Evolutionary conservation across 306 rosid species (phyloP).

Genomic region (Dryas alaskensis): DNA sequence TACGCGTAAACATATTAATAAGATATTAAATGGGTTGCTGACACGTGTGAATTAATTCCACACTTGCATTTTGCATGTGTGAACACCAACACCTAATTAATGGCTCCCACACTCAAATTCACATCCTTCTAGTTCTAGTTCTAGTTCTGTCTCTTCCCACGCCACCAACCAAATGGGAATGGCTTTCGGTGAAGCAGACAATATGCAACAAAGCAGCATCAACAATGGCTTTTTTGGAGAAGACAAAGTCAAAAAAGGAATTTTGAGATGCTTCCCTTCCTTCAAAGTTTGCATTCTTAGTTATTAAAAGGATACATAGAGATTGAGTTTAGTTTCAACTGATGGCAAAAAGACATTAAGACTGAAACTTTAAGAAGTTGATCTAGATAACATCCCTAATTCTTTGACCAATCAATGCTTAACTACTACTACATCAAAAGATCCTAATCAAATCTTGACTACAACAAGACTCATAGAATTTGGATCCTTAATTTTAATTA

Average conservation of each 20-base stretch:
- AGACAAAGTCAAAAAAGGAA: slow-evolving; percentile 5
- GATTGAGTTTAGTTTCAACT: background rate
- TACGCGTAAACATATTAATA: background rate
- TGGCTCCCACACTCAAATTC: background rate
- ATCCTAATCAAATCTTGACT: slow-evolving; percentile 6
- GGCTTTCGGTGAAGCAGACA: slow-evolving; percentile 2
- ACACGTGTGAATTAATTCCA: background rate
- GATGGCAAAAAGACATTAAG: background rate
- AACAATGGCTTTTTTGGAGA: background rate
- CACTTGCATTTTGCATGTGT: background rate
- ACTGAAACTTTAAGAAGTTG: slow-evolving; percentile 9
- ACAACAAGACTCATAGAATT: background rate
- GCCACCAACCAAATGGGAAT: slow-evolving; percentile 4
- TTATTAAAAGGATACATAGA: background rate
- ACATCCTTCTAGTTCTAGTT: background rate
- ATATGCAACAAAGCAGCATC: background rate
- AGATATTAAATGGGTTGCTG: background rate
- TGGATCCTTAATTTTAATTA: background rate
- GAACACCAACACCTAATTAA: background rate
- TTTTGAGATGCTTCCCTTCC: background rate
- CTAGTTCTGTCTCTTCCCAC: background rate
- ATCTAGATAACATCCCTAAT: slow-evolving; percentile 8
- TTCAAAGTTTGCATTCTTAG: background rate
- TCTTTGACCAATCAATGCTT: slow-evolving; percentile 8
- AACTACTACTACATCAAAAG: background rate